These are phyloP conservation scores for Andrographis paniculata DNA, from an alignment of 305 asterid species.

Conservation along the genomic window DNA sequence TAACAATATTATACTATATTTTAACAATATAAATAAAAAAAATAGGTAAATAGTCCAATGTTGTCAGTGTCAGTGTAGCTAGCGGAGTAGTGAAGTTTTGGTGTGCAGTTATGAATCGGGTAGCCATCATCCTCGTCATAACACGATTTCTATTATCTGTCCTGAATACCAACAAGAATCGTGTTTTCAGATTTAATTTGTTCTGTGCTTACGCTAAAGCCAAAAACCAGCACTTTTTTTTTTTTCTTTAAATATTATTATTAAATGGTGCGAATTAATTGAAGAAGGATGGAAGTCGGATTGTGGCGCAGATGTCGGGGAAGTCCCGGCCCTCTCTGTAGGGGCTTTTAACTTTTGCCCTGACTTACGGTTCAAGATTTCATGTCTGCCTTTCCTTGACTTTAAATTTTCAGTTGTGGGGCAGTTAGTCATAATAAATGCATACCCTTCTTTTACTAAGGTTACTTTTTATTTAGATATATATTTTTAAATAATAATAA, in stretches of 20 bases:
- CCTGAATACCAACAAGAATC: no score
- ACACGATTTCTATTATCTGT: background rate
- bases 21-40: no score
- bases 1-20: no score
- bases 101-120: background rate
- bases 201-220: conserved; percentile 8
- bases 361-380: conserved; percentile 13
- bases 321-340: conserved; percentile 2
- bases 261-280: conserved; percentile 9
- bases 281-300: conserved; percentile 18
- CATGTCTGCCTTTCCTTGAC: conserved; percentile 6
- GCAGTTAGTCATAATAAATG: no score
- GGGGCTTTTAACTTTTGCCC: conserved; percentile 6
- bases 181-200: no score
- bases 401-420: background rate
- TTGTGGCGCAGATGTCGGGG: conserved; percentile 33
- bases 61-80: no score
- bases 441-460: no score
- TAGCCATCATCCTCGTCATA: conserved; percentile 19
- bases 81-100: no score
- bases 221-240: background rate
- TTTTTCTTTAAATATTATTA: background rate
- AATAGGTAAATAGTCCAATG: no score
- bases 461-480: no score
- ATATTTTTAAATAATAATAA: no score